A percentile compares a stretch with the other conserved stretches of the same genome.
phyloP scores from a whole-genome alignment of 2,329 filamentous ascomycete genomes.

The Neonectria faginata region DNA sequence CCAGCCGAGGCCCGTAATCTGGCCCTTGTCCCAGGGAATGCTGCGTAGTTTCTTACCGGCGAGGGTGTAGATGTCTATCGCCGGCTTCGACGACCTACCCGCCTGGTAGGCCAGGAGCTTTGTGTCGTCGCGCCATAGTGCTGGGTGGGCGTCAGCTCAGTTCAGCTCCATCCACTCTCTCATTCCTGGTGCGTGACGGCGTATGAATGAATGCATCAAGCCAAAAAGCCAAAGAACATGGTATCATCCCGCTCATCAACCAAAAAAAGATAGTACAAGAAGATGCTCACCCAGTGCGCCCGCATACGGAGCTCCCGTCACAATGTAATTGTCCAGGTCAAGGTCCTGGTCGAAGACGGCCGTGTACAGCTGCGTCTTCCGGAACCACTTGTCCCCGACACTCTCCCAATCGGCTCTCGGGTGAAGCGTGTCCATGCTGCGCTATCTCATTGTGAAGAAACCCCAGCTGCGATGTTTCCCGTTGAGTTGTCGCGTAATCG shows the following conservation, averaged over 20 bases:
- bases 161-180: conserved; percentile 1
- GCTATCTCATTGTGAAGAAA: conserved; percentile 48
- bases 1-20: conserved; percentile 92
- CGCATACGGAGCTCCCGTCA: conserved; percentile 91
- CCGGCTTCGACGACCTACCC: conserved; percentile 77
- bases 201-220: not conserved
- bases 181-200: conserved; percentile 24
- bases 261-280: not conserved
- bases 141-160: conserved; percentile 59
- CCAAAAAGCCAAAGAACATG: not conserved
- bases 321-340: conserved; percentile 93
- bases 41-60: conserved; percentile 87
- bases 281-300: conserved; percentile 83
- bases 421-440: conserved; percentile 67
- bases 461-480: conserved; percentile 10
- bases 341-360: conserved; percentile 92
- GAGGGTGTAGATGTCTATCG: conserved; percentile 94
- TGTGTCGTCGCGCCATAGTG: conserved; percentile 87
- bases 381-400: conserved; percentile 93
- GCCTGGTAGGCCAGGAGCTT: conserved; percentile 85
- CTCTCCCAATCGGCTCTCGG: conserved; percentile 93
- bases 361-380: conserved; percentile 93
- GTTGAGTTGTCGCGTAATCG: not conserved
- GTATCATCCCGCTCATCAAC: not conserved
- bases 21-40: conserved; percentile 91